Base-by-base conservation (phyloP, 2,329 filamentous ascomycete species). In the Paecilomyces niveus region DNA sequence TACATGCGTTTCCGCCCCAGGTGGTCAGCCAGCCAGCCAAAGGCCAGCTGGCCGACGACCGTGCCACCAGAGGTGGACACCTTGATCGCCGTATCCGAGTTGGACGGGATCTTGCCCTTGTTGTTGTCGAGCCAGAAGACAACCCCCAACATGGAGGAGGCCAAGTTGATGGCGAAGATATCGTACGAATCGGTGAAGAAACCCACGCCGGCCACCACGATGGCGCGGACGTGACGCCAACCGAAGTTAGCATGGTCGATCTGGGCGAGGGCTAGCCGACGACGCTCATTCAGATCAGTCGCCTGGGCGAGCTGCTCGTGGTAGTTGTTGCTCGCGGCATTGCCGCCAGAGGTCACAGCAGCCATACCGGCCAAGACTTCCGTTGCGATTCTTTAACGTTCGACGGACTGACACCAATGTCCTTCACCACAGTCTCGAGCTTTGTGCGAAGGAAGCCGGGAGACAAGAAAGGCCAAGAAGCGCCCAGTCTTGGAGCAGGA, bases 111-210 rank as follows among this genome's bases (percentile, higher is more conserved):
- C 33, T 77, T 77, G 54, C n/a, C n/a, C 8, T 9, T 18, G 10
- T 50, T 18, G 21, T 18, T 24, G 18, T 78, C 79, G 62, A 83
- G 79, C 83, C 83, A 92, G 79, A 89, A 93, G 64, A 92, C 89
- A 54, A 92, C 85, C 50, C 89, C 90, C 55, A 92, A 72, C 88
- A 92, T 91, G 62, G 83, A 81, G 29, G 88, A 89, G 62, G 88
- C 79, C 68, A 91, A 79, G 63, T 86, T 88, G 65, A 89, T 87
- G 68, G 87, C 86, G 73, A 94, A 94, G 77, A 92, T 90, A 69
- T 89, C 87, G 75, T 92, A 93, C 11, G 89, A 89, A 70, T 93
- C 90, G 15, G 90, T 93, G 76, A 94, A 94, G 84, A 95, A 94
- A 65, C 90, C 90, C 61, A 93, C 88, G 67, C 90, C 90, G 31